A percentile compares a stretch with the other conserved stretches of the same genome.
phyloP scores from a whole-genome alignment of 768 basidiomycete species.

The Mycena polygramma region DNA sequence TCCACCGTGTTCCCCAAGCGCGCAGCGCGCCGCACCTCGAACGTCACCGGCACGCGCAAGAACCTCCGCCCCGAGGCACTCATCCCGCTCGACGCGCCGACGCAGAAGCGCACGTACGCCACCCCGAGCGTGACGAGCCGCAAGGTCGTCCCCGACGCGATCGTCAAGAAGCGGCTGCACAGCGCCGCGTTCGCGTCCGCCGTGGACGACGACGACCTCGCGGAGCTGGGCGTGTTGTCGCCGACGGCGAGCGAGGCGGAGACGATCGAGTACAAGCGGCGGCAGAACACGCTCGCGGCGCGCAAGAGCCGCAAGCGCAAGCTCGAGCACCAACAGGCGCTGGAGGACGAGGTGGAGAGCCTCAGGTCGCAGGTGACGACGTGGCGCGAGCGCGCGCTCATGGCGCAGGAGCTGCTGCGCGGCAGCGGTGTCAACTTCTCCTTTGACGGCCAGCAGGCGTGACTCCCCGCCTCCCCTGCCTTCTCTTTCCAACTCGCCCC shows the following conservation, averaged over 20 bases:
- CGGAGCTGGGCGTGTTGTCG: slow-evolving; percentile 33
- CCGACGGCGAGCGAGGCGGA: slow-evolving; percentile 56
- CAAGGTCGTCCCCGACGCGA: slow-evolving; percentile 68
- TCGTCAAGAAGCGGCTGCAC: slow-evolving; percentile 59
- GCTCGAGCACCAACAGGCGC: slow-evolving; percentile 67
- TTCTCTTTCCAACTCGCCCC: background rate
- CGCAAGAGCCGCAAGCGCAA: slow-evolving; percentile 75
- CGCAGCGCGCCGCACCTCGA: background rate
- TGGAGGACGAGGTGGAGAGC: slow-evolving; percentile 59
- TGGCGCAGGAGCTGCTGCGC: slow-evolving; percentile 56
- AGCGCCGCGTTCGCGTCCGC: slow-evolving; percentile 46
- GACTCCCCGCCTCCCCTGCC: background rate
- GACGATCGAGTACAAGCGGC: slow-evolving; percentile 74
- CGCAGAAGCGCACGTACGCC: slow-evolving; percentile 68
- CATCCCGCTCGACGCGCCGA: slow-evolving; percentile 68
- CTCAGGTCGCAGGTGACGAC: slow-evolving; percentile 61
- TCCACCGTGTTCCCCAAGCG: background rate
- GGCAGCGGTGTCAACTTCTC: slow-evolving; percentile 48
- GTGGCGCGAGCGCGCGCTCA: slow-evolving; percentile 60
- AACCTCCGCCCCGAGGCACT: slow-evolving; percentile 63
- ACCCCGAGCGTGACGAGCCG: slow-evolving; percentile 66
- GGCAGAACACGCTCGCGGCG: slow-evolving; percentile 79
- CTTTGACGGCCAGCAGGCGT: slow-evolving; percentile 13
- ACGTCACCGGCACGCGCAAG: slow-evolving; percentile 62
- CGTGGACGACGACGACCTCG: slow-evolving; percentile 43